phyloP scores from a whole-genome alignment of 2,329 filamentous ascomycete species.

The Stemphylium lycopersici region DNA sequence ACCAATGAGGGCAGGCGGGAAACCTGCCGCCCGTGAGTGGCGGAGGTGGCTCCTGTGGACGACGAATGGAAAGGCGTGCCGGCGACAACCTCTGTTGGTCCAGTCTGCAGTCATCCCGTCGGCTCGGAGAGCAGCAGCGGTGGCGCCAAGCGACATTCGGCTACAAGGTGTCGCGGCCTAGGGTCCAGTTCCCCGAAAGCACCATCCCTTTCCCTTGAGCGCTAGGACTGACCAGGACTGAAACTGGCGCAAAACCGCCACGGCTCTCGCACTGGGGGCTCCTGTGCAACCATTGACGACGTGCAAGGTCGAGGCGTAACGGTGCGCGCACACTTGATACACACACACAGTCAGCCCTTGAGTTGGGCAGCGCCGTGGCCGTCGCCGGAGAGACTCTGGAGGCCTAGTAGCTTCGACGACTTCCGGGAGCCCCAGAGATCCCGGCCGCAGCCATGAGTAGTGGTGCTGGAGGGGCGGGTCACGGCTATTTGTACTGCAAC shows the following conservation, averaged over 20 bases:
- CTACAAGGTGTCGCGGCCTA: slow-evolving; percentile 20
- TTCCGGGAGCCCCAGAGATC: too few species aligned
- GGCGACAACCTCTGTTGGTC: slow-evolving; percentile 13
- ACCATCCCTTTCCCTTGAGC: not conserved
- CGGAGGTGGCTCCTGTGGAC: not conserved
- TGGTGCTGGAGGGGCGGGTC: not conserved
- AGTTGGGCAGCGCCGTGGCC: too few species aligned
- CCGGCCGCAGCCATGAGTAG: not conserved
- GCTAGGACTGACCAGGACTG: not conserved
- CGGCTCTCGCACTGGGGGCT: too few species aligned
- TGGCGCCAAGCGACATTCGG: slow-evolving; percentile 18
- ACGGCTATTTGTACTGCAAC: not conserved
- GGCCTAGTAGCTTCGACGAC: too few species aligned
- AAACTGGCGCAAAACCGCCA: slow-evolving; percentile 10
- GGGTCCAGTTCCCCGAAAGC: slow-evolving; percentile 21
- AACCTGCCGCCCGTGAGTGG: slow-evolving; percentile 4
- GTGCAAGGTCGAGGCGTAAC: too few species aligned
- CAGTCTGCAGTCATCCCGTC: slow-evolving; percentile 20
- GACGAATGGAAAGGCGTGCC: slow-evolving; percentile 16
- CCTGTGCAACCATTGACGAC: too few species aligned
- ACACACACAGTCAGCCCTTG: too few species aligned
- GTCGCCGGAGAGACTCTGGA: too few species aligned
- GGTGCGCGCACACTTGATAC: too few species aligned
- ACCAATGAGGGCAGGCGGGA: slow-evolving; percentile 11
- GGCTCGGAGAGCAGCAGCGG: slow-evolving; percentile 18